Base-by-base conservation (phyloP, 2,329 filamentous ascomycete species). In the Fusarium goolgardi region DNA sequence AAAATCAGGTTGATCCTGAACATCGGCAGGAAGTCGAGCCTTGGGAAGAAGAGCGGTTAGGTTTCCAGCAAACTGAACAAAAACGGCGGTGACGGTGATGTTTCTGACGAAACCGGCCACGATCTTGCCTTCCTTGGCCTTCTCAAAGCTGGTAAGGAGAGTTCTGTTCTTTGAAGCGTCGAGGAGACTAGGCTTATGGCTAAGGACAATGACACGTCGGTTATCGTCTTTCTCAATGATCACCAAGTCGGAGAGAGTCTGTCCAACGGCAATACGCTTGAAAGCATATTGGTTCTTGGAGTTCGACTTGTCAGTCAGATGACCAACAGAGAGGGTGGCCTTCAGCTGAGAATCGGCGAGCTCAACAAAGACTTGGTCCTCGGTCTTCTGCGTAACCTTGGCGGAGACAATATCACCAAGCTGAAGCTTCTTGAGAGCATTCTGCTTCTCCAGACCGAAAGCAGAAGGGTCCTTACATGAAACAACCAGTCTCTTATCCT, bases 401-500 rank as follows among this genome's bases (percentile, higher is more conserved):
- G 90, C 96, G 34, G 89, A 88, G 13, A 97, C 91, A 41, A 95
- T 76, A 54, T 90, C 84, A 35, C 95, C 94, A 40, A 92, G 81
- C 63, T 89, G 85, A 23, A 98, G 83, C 40, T 87, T 87, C 74
- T 91, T 89, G 71, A 97, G 88, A 2, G 91, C 91, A 61, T 88
- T 87, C 75, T 96, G 92, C 74, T 92, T 91, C 39, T 92, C 89
- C 21, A 88, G 73, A 12, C 91, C 91, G 73, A 96, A 93, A 0
- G 88, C 88, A 27, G 90, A 88, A 11, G 92, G 92, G 71, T 97
- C 94, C 79, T 97, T 97, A 85, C 96, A 99, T 21, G 95, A 97
- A 6, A 99, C 92, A 37, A 93, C 88, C 69, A 99, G 86, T 70
- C 91, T 90, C 63, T 86, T 84, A 39, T 86, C 83, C 59, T 91